phyloP scores from a whole-genome alignment of 768 basidiomycete species.

The Suillus sp. region DNA sequence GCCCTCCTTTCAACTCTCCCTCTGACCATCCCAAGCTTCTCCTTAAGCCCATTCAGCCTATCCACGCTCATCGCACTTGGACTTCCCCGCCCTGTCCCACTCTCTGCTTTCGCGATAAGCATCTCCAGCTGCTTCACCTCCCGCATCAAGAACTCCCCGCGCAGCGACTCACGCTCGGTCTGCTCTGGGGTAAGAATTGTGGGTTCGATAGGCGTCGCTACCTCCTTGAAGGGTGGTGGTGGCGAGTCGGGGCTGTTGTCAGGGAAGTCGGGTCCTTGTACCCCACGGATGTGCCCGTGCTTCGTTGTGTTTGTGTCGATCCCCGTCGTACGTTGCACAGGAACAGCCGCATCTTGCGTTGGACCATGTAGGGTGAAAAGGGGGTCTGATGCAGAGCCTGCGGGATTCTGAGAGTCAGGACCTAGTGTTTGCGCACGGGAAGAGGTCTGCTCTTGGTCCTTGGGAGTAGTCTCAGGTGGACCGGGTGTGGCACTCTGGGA shows the following conservation, averaged over 20 bases:
- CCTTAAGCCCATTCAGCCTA: slow-evolving; percentile 5
- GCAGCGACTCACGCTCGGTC: slow-evolving; percentile 3
- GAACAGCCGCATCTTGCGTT: slow-evolving; percentile 4
- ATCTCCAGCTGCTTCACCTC: slow-evolving; percentile 5
- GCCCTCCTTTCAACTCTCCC: neutral
- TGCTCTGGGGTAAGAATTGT: slow-evolving; percentile 5
- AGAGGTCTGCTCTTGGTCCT: slow-evolving; percentile 9
- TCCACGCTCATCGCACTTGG: slow-evolving; percentile 7
- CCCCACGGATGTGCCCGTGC: neutral
- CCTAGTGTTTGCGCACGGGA: neutral
- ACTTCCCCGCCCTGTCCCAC: slow-evolving; percentile 4
- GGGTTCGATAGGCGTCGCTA: slow-evolving; percentile 12
- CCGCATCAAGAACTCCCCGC: slow-evolving; percentile 6
- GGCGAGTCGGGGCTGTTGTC: slow-evolving; percentile 19
- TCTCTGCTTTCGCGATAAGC: neutral
- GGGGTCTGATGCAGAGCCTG: neutral
- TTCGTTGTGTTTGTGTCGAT: neutral
- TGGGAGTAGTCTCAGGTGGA: slow-evolving; percentile 8
- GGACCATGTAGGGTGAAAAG: neutral
- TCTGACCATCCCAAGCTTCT: slow-evolving; percentile 2
- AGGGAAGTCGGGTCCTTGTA: neutral
- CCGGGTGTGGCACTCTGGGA: neutral
- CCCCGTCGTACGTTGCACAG: slow-evolving; percentile 6
- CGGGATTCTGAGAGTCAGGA: neutral
- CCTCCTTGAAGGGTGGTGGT: slow-evolving; percentile 32